Conservation (phyloP, 495 filamentous ascomycete species). For the Penicillium alfredii region DNA sequence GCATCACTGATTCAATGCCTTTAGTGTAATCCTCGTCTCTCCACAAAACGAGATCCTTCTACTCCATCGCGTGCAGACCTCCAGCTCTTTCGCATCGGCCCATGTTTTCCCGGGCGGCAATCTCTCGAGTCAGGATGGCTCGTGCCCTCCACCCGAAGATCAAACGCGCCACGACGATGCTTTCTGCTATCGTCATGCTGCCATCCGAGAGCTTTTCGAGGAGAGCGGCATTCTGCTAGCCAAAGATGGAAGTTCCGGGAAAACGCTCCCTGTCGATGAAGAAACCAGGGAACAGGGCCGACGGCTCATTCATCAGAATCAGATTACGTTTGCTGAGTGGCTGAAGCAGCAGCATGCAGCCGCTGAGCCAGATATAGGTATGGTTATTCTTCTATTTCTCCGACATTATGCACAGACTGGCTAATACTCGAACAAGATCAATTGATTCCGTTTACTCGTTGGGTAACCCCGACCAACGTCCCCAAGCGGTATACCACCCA, state of each 20-base stretch:
- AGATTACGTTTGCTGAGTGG: slow-evolving; percentile 61
- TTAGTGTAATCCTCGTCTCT: slow-evolving; percentile 78
- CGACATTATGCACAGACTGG: too few relatives aligned
- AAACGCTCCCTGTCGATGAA: slow-evolving; percentile 53
- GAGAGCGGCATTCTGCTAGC: slow-evolving; percentile 88
- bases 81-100: slow-evolving; percentile 78
- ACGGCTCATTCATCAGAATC: slow-evolving; percentile 56
- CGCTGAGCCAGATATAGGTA: slow-evolving; percentile 64
- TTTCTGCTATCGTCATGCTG: slow-evolving; percentile 64
- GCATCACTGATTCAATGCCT: too few relatives aligned
- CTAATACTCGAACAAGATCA: slow-evolving; percentile 35
- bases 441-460: slow-evolving; percentile 80
- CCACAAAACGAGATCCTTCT: slow-evolving; percentile 81
- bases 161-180: slow-evolving; percentile 59
- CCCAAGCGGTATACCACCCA: slow-evolving; percentile 81
- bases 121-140: slow-evolving; percentile 61
- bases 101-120: slow-evolving; percentile 98
- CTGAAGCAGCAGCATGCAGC: slow-evolving; percentile 51
- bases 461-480: slow-evolving; percentile 74
- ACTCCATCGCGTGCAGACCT: slow-evolving; percentile 76
- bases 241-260: slow-evolving; percentile 36
- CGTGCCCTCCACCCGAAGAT: slow-evolving; percentile 41
- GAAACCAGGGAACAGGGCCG: slow-evolving; percentile 59
- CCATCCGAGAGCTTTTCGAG: slow-evolving; percentile 89
- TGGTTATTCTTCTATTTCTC: too few relatives aligned